Percentiles rank a stretch among this genome's conserved stretches.
phyloP scores from a whole-genome alignment of 192 early-diverging fungal species.

The Coemansia sp. region DNA sequence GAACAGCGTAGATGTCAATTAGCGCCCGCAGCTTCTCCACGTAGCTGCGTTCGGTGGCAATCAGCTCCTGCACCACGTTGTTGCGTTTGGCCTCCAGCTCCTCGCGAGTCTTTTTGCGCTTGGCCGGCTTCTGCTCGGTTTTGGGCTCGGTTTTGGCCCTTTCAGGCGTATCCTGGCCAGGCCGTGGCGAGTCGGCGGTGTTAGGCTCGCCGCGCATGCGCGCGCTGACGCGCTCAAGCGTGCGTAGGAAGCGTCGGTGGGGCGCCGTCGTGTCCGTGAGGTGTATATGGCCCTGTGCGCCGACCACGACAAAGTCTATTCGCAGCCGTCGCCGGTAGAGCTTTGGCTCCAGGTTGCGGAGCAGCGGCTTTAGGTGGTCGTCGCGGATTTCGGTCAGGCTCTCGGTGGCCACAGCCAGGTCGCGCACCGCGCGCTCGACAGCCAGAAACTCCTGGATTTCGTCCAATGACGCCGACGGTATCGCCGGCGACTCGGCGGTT shows the following conservation, averaged over 20 bases:
- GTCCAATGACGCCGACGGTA: constrained; percentile 7
- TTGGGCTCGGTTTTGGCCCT: constrained; percentile 1
- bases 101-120: constrained; percentile 39
- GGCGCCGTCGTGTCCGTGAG: constrained; percentile 33
- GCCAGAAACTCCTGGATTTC: constrained; percentile 24
- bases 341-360: constrained; percentile 49
- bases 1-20: constrained; percentile 54
- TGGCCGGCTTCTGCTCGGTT: constrained; percentile 9
- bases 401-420: constrained; percentile 47
- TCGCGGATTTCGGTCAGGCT: constrained; percentile 51
- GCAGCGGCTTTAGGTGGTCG: constrained; percentile 50
- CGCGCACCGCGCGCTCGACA: constrained; percentile 21
- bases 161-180: constrained; percentile 13
- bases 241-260: constrained; percentile 44
- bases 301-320: constrained; percentile 49
- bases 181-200: constrained; percentile 18
- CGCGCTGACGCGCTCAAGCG: constrained; percentile 38
- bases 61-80: constrained; percentile 58
- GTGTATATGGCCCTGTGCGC: constrained; percentile 12
- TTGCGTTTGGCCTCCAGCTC: constrained; percentile 47
- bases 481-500: background rate
- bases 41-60: constrained; percentile 59
- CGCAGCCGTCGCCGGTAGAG: constrained; percentile 48
- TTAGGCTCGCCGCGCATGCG: constrained; percentile 33
- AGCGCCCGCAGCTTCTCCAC: constrained; percentile 56